Evolutionary conservation across 1,139 yeast genomes (phyloP), one percentile per base, ranked within the genome.

Genomic region (Wickerhamiella pararugosa): DNA sequence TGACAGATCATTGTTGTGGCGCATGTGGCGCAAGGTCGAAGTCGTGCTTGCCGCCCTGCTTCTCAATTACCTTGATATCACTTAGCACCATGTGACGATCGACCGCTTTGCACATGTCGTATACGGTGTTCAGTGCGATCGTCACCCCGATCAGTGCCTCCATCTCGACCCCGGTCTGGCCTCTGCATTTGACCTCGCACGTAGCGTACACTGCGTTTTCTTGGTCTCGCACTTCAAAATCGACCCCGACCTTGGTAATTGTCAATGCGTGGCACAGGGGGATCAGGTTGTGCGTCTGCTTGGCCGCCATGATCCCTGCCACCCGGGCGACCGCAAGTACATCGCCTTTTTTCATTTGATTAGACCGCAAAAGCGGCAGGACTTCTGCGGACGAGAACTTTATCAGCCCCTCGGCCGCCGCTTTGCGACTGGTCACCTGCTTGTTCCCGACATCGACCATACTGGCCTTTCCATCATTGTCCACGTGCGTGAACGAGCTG

Each of bases 41-140:
- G 36, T 60, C 69, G 38, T 62, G 63, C 42, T 58, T 60, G 2
- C 75, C 75, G 6, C 75, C 75, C 3, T 43, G 42, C 47, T 70
- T 70, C 25, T 53, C 53, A 7, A 59, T 47, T 1, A 70, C 70
- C 39, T 55, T 52, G 5, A 69, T 57, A 28, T 58, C 58, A 0
- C 52, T 50, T 3, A 70, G 59, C 2, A 53, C 53, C 73, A 70
- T 70, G 27, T 50, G 51, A 49, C 66, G 62, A 49, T 70, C 75
- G n/a, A 67, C 70, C 1, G 74, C 73, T 49, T 70, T 70, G 51
- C 74, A 70, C 75, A 70, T 70, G 49, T 70, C 75, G 45, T 70
- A 70, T n/a, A 70, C 57, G 6, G 74, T 69, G 29, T 65, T 54
- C 36, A 70, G 52, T 1, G 70, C 57, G 6, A 63, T 58, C 33